Evolutionary conservation across 169 alveolate genomes (phyloP), one percentile per base, ranked within the genome.

Genomic region (Cryptosporidium canis): DNA sequence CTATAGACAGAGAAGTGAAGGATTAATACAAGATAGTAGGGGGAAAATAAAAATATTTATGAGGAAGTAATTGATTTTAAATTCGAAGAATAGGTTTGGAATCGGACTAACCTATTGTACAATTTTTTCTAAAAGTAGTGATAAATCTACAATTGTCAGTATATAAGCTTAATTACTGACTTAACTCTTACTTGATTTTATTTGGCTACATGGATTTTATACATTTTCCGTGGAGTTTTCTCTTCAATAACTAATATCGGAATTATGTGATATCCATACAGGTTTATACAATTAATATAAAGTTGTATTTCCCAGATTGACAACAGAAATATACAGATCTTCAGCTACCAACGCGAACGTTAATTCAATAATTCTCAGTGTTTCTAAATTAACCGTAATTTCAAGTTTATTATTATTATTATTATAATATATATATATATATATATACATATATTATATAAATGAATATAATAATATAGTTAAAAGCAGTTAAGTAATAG

Each of bases 1-100:
- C 84, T 70, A 70, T 70, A 70, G 84, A 70, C 84, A 70, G 84
- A 70, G 84, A 70, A 31, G 84, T 70, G 63, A 67, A 51, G 83
- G 84, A 70, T 48, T 70, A 41, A 33, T 70, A 51, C 84, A 67
- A 55, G 84, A 70, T 48, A 51, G 53, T 44, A 70, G 66, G 24
- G 63, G 64, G 51, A 18, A 56, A n/a, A n/a, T n/a, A 66, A 31
- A 18, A 66, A 39, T 3, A 18, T 9, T 21, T 21, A 70, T 47
- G 84, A 70, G 84, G 84, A 70, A 70, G 31, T 51, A 37, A n/a
- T 51, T 39, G 58, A 29, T 51, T 70, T 9, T 16, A 66, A 0
- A 27, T 16, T 2, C 14, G 31, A 44, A 31, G 51, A 29, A 33
- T 12, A 51, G 53, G 44, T 18, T 70, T 31, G 1, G 68, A 18